Base-by-base conservation (phyloP, 371 early-diverging fungal genomes). In the Mucor lusitanicus region DNA sequence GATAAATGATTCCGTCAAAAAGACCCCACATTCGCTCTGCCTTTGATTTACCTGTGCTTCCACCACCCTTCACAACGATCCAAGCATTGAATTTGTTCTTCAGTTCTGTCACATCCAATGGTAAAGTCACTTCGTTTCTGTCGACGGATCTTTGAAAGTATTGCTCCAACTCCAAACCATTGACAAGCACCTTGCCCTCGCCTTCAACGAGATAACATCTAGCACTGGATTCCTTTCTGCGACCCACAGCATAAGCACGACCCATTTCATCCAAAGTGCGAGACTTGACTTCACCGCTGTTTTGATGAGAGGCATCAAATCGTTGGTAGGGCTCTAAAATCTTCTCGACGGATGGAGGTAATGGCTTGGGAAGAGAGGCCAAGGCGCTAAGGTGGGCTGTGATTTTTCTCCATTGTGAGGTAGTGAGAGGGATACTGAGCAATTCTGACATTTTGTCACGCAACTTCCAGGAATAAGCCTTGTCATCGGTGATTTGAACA, bases 41-140 rank as follows among this genome's bases (percentile, higher is more conserved):
- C 2, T 33, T 6, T 23, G 55, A 27, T 19, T 50, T 84, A 88
- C 90, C 95, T 12, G 94, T 90, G 13, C 75, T 83, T 15, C 97
- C 97, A 48, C 98, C 95, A 59, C 97, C 97, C 5, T 82, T 72
- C 7, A 94, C 96, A n/a, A 88, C 61, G 3, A 90, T 79, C 92
- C 95, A 98, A 30, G 92, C 94, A 76, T 97, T 97, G 78, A 87
- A 98, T 63, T 88, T 84, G 11, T 92, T 91, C 15, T 91, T 72
- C 30, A 69, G 75, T 12, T 83, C 75, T 4, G 91, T 88, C 13
- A 87, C 85, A 62, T 86, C 79, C 54, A 97, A 85, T n/a, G 97
- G 97, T 66, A 86, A 80, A 32, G 92, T 71, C 25, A 94, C 83
- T 17, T 85, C 77, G 25, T 94, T 88, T 53, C 91, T 82, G 75